phyloP scores from a whole-genome alignment of 345 rosid genomes.

The Dimocarpus longan region DNA sequence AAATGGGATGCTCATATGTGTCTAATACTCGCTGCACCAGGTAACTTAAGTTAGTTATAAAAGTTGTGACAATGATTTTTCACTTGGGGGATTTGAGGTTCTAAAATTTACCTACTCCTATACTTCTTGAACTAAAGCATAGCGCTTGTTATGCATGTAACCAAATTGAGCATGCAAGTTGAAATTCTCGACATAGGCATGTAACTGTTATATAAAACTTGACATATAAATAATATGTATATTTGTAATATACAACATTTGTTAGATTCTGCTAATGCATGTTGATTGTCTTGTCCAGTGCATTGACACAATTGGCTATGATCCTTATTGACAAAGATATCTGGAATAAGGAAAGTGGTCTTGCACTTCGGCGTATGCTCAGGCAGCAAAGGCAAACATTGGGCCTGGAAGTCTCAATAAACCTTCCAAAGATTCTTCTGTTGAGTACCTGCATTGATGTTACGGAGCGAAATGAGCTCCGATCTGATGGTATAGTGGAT shows the following conservation, averaged over 20 bases:
- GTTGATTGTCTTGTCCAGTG: constrained; percentile 34
- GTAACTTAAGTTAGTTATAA: constrained; percentile 31
- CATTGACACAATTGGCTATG: constrained; percentile 42
- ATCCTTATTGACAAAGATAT: constrained; percentile 75
- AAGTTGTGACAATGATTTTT: constrained; percentile 1
- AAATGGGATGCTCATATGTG: constrained; percentile 43
- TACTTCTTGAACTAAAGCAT: neutral
- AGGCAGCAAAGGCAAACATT: constrained; percentile 29
- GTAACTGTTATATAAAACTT: neutral
- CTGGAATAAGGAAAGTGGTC: constrained; percentile 59
- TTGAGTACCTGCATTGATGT: constrained; percentile 48
- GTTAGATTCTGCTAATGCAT: constrained; percentile 17
- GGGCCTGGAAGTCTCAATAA: constrained; percentile 25
- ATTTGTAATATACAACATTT: neutral
- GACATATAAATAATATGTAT: neutral
- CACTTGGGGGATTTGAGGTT: neutral
- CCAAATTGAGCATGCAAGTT: neutral
- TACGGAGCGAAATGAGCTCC: constrained; percentile 51
- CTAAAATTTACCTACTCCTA: neutral
- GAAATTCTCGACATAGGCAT: neutral
- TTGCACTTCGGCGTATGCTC: constrained; percentile 37
- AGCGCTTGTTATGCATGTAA: neutral
- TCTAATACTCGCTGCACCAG: constrained; percentile 40
- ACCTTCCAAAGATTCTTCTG: constrained; percentile 55
- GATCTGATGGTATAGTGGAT: constrained; percentile 54